A percentile compares a stretch with the other conserved stretches of the same genome.
These are phyloP conservation scores for Phytopythium aichiense DNA, from an alignment of 352 stramenopile genomes.

Conservation along the genomic window DNA sequence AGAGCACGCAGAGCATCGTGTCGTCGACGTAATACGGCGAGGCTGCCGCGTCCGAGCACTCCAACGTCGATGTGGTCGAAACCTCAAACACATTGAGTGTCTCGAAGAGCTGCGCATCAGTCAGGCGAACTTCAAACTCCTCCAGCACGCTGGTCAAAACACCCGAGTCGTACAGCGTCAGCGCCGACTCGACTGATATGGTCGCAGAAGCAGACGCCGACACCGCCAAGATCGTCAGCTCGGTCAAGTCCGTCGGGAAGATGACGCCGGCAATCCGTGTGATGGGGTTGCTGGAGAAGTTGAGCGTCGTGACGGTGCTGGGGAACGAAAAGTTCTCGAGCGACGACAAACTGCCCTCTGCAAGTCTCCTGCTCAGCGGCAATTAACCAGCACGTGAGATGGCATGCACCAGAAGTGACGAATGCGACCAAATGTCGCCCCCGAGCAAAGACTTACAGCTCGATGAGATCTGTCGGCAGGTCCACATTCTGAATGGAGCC, in stretches of 20 bases:
- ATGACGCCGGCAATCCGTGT: slow-evolving; percentile 24
- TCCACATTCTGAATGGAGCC: slow-evolving; percentile 16
- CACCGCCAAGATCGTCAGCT: slow-evolving; percentile 18
- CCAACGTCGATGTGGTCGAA: slow-evolving; percentile 22
- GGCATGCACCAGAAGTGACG: neutral
- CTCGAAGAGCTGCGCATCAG: slow-evolving; percentile 23
- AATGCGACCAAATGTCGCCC: neutral
- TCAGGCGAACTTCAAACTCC: slow-evolving; percentile 40
- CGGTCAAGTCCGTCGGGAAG: slow-evolving; percentile 23
- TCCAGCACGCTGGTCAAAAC: slow-evolving; percentile 14
- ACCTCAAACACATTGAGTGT: slow-evolving; percentile 26
- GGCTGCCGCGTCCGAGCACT: slow-evolving; percentile 29
- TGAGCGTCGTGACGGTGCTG: slow-evolving; percentile 24
- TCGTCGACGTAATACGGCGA: slow-evolving; percentile 26
- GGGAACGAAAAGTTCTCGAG: slow-evolving; percentile 33
- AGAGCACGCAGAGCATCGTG: slow-evolving; percentile 40
- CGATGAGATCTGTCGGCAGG: slow-evolving; percentile 21
- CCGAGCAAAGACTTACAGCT: slow-evolving; percentile 21
- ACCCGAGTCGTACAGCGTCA: slow-evolving; percentile 3
- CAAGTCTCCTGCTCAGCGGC: slow-evolving; percentile 10
- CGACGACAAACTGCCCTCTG: slow-evolving; percentile 21
- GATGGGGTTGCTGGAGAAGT: slow-evolving; percentile 33
- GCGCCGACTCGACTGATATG: slow-evolving; percentile 5
- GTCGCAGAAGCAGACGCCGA: neutral
- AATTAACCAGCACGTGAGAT: neutral